Base-by-base conservation (phyloP, 202 grass and related monocot genomes). In the Carex sylvatica region DNA sequence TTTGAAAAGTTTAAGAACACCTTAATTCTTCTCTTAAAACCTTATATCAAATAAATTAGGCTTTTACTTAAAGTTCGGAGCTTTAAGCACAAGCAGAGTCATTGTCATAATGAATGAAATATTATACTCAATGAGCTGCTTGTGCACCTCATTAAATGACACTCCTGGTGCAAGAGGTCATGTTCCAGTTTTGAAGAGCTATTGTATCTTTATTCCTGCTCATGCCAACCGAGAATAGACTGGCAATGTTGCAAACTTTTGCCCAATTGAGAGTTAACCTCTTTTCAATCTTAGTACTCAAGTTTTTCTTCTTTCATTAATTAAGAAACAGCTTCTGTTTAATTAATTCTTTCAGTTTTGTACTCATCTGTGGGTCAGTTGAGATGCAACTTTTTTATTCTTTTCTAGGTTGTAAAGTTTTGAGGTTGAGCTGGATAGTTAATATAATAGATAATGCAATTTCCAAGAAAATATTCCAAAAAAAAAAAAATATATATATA, bases 161-260 rank as follows among this genome's bases (percentile, higher is more conserved):
- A 81, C 40, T 65, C 36, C 19, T 10, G 20, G 3, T 66, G 20
- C 38, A 28, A 81, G 26, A 65, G 19, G 15, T 59, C 36, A 22
- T 22, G 67, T 44, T 44, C 28, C 16, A 58, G 26, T 77, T 28
- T 26, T 81, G 60, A 65, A 66, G 78, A 23, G 60, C 78, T 8
- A 64, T 44, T 64, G 18, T 59, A 80, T 80, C 23, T 51, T 63
- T 38, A 52, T 82, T 65, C 47, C 59, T 82, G 80, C 59, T 61
- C 13, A 23, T 70, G 63, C 63, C 42, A 69, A 56, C 62, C 63
- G 20, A 51, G 49, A 67, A 65, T 82, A 82, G 62, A 82, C 46
- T 82, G 46, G 22, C 19, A 24, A 82, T 82, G 42, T 51, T 70
- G 24, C n/a, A 82, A 64, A 46, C n/a, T 28, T 65, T 65, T 65